Percentiles rank a stretch among this genome's conserved stretches.
Evolutionary conservation across 179 eudicot genomes (phyloP).

Genomic region (Beta lomatogona): DNA sequence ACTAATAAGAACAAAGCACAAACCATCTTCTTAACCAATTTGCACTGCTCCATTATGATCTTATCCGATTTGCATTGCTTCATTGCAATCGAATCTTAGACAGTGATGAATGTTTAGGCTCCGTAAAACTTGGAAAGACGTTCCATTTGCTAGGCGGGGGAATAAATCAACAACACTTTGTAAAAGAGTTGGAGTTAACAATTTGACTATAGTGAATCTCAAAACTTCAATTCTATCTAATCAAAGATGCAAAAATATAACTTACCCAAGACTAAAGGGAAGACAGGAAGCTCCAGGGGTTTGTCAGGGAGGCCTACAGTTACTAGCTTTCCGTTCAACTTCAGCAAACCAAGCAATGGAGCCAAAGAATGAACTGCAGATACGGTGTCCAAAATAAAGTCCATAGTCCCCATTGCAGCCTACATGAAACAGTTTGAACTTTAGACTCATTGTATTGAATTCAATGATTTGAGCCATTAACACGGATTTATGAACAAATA

Average conservation of each 20-base stretch:
- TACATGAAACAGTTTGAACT: background rate
- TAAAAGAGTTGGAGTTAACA: no score
- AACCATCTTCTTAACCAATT: no score
- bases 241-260: background rate
- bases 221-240: background rate
- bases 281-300: constrained; percentile 37
- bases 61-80: no score
- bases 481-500: background rate
- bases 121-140: background rate
- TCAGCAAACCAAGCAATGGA: constrained; percentile 38
- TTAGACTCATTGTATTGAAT: background rate
- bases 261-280: constrained; percentile 38
- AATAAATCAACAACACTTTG: no score
- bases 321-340: constrained; percentile 37
- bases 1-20: no score
- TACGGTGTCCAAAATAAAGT: constrained; percentile 40
- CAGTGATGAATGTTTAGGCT: background rate
- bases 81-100: no score
- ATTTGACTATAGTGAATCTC: no score
- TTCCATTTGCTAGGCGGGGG: no score
- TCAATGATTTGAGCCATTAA: background rate
- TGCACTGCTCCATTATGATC: no score
- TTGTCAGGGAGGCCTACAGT: constrained; percentile 35
- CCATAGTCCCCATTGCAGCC: constrained; percentile 44
- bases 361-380: constrained; percentile 36